Percentiles rank a stretch among this genome's conserved stretches.
Conservation (phyloP, 257 asterid species). For the Vinca minor region DNA sequence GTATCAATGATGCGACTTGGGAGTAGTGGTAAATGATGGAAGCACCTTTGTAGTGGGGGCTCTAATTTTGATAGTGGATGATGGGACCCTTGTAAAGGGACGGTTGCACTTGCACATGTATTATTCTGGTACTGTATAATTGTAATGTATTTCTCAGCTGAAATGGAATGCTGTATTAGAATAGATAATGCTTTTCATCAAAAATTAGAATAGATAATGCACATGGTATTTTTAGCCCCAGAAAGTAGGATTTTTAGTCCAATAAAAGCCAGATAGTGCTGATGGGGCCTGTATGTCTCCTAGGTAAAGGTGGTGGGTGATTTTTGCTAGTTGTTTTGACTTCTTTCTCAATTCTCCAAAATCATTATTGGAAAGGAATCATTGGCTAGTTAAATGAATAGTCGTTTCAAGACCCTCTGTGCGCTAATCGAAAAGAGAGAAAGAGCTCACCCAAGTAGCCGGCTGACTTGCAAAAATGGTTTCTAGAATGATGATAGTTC, state of each 20-base stretch:
- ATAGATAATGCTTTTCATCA: slow-evolving; percentile 31
- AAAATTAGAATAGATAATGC: slow-evolving; percentile 33
- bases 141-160: slow-evolving; percentile 28
- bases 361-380: slow-evolving; percentile 27
- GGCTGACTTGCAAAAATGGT: background rate
- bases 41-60: slow-evolving; percentile 49
- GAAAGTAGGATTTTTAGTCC: slow-evolving; percentile 35
- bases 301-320: slow-evolving; percentile 13
- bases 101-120: slow-evolving; percentile 16
- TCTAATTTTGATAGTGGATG: slow-evolving; percentile 43
- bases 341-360: slow-evolving; percentile 21
- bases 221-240: slow-evolving; percentile 8
- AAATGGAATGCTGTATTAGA: slow-evolving; percentile 31
- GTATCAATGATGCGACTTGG: slow-evolving; percentile 39
- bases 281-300: slow-evolving; percentile 5
- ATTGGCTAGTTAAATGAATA: slow-evolving; percentile 9
- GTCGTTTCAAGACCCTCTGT: background rate
- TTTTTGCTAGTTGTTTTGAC: slow-evolving; percentile 27
- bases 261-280: slow-evolving; percentile 23
- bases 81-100: slow-evolving; percentile 41
- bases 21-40: slow-evolving; percentile 43
- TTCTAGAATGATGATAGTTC: background rate
- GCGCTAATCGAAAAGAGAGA: background rate
- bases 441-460: background rate
- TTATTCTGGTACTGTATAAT: slow-evolving; percentile 18